Base-by-base conservation (phyloP, 2,329 filamentous ascomycete species). In the Fusarium palustre region DNA sequence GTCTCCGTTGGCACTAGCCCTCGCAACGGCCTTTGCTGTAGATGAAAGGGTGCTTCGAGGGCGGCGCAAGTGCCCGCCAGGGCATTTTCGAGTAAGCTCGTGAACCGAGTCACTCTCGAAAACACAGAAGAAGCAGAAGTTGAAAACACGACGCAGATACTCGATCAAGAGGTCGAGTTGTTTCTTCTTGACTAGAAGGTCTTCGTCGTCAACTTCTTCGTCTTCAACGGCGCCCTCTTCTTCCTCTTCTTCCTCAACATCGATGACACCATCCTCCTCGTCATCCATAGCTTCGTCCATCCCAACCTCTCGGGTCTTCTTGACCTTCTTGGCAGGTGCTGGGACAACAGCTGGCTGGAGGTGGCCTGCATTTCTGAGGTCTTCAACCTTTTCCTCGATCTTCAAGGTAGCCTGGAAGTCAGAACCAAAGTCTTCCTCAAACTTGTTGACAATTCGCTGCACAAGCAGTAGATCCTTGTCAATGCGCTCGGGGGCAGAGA, bases 71-170 rank as follows among this genome's bases (percentile, higher is more conserved):
- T 99, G 96, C n/a, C 96, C 96, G 42, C 96, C 96, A 28, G 96
- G 94, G 74, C 96, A 99, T 81, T 99, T 98, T 63, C 96, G 90
- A 41, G 93, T 94, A 70, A 99, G 85, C 81, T 99, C 96, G 76
- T 99, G 96, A 24, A 98, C 91, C 0, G 95, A 98, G 79, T 99
- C 96, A 76, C 94, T 96, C 81, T 99, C 96, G 73, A 99, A 98
- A 7, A 99, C 97, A 79, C 96, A 99, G 84, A 98, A 99, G 85
- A 99, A 97, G 83, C 96, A 99, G 82, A 99, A 98, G 81, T 96
- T 97, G 86, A 97, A 97, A 54, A 99, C 96, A 18, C 96, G 91
- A 54, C 96, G 93, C 63, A 99, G 86, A 78, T 99, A 99, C 81
- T 99, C 96, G 55, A 98, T 96, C 79, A 97, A 86, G 36, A 99